A percentile compares a stretch with the other conserved stretches of the same genome.
Evolutionary conservation across 495 filamentous ascomycete genomes (phyloP).

Genomic region (Penicillium riverlandense): DNA sequence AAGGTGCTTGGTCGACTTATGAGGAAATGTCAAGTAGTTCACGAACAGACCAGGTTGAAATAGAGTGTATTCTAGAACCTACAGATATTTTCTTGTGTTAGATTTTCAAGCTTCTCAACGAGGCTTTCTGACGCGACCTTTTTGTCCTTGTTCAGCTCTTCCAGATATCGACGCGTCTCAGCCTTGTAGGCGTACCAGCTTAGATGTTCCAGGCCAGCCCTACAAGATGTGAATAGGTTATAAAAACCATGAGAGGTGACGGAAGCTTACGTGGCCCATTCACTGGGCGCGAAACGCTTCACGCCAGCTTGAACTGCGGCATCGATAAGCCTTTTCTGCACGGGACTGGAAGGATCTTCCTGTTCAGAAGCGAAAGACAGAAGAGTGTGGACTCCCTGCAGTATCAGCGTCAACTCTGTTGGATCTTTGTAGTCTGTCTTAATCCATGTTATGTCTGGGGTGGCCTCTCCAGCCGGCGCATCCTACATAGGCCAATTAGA

Average conservation of each 20-base stretch:
- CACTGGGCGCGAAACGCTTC: constrained; percentile 45
- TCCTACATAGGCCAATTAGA: background rate
- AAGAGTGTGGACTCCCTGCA: constrained; percentile 46
- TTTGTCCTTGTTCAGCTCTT: constrained; percentile 41
- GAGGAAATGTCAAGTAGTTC: constrained; percentile 45
- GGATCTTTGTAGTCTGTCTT: constrained; percentile 37
- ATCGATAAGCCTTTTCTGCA: constrained; percentile 49
- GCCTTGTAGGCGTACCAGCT: constrained; percentile 45
- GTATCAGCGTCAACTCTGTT: constrained; percentile 20
- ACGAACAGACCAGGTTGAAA: constrained; percentile 51
- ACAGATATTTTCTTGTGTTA: constrained; percentile 1
- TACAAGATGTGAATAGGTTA: constrained; percentile 7
- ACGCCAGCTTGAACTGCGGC: constrained; percentile 55
- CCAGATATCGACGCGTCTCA: constrained; percentile 40
- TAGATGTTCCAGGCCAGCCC: constrained; percentile 11
- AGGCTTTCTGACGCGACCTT: constrained; percentile 34
- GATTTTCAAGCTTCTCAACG: too few species aligned
- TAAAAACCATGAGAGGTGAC: too few species aligned
- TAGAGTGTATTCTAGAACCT: constrained; percentile 52
- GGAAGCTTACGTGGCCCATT: constrained; percentile 19
- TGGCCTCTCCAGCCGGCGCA: constrained; percentile 1
- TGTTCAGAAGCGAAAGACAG: constrained; percentile 43
- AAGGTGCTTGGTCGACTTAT: constrained; percentile 44
- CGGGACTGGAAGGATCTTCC: constrained; percentile 23
- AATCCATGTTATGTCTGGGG: constrained; percentile 24